Conservation (phyloP, 768 basidiomycete genomes). For the Macrolepiota fuliginosa region DNA sequence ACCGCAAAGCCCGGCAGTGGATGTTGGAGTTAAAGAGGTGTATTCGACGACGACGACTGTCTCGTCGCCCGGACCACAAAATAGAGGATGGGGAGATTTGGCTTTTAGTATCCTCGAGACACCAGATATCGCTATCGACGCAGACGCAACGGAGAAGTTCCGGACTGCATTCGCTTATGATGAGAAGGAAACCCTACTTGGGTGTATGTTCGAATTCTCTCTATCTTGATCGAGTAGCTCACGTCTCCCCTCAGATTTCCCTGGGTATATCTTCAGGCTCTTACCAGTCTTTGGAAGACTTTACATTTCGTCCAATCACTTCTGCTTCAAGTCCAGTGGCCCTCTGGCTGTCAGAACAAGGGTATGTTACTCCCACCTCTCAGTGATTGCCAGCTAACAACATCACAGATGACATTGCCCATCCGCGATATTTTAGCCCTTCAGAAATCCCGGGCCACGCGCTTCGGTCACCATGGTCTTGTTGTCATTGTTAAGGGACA, state of each 20-base stretch:
- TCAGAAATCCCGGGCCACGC: slow-evolving; percentile 83
- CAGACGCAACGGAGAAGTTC: slow-evolving; percentile 73
- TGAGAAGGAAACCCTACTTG: slow-evolving; percentile 82
- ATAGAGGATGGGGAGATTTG: slow-evolving; percentile 48
- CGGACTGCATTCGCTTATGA: slow-evolving; percentile 80
- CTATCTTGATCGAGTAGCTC: not conserved
- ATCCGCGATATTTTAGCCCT: slow-evolving; percentile 83
- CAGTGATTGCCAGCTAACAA: slow-evolving; percentile 4
- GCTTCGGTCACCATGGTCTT: slow-evolving; percentile 88
- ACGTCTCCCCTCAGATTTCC: slow-evolving; percentile 60
- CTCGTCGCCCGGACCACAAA: slow-evolving; percentile 30
- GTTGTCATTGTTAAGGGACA: slow-evolving; percentile 91
- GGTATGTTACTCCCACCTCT: slow-evolving; percentile 45
- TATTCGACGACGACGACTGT: slow-evolving; percentile 45
- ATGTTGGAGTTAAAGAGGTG: slow-evolving; percentile 54
- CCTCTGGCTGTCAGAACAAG: slow-evolving; percentile 77
- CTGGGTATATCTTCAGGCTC: slow-evolving; percentile 86
- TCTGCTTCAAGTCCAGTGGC: slow-evolving; percentile 93
- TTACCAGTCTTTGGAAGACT: slow-evolving; percentile 88
- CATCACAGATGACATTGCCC: slow-evolving; percentile 86
- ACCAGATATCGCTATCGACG: slow-evolving; percentile 59
- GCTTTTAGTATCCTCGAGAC: slow-evolving; percentile 84
- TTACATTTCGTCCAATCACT: slow-evolving; percentile 88
- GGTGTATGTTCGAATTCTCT: slow-evolving; percentile 58
- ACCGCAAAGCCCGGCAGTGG: slow-evolving; percentile 23